Base-by-base conservation (phyloP, 2,329 filamentous ascomycete species). In the Knoxdaviesia proteae region DNA sequence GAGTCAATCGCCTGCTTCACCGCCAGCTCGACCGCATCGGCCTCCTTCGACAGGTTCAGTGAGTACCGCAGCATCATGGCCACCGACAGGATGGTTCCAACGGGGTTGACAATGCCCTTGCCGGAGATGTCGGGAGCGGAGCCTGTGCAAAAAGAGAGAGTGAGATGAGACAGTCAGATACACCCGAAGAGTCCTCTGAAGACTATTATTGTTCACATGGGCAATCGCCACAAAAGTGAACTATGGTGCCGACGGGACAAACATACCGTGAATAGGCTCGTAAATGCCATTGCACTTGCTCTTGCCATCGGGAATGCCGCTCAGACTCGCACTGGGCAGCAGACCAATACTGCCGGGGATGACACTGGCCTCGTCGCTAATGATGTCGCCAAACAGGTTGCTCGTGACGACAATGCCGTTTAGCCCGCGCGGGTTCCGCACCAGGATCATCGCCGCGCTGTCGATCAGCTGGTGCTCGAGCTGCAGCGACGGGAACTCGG, bases 11-110 rank as follows among this genome's bases (percentile, higher is more conserved):
- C 80, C 44, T 69, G 73, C 56, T 74, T 72, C 41, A 94, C 86
- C 4, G 87, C 86, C 46, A 77, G 69, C 63, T 94, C 86, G 48
- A 94, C 74, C 41, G 77, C 74, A 47, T 73, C 69, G 34, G 87
- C 81, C 60, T 94, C 79, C 41, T 74, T 68, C 32, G 80, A 76
- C 50, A 87, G 73, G 53, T 77, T 75, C 46, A 96, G 73, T 9
- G 86, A 94, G 68, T 94, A 96, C 56, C 84, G 80, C 54, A 94
- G 71, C 79, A 98, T 83, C 86, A 96, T 94, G 53, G 84, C 84
- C 9, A 93, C 71, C 8, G 86, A 94, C 38, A 96, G 73, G 49
- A 96, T 84, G 43, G 84, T 87, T 41, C 87, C 88, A 47, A 96
- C 69, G 34, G 88, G 88, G 68, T 62, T 59, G 20, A 94, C 86